Evolutionary conservation across 2,329 filamentous ascomycete genomes (phyloP), one percentile per base, ranked within the genome.

Genomic region (Seiridium unicorne): DNA sequence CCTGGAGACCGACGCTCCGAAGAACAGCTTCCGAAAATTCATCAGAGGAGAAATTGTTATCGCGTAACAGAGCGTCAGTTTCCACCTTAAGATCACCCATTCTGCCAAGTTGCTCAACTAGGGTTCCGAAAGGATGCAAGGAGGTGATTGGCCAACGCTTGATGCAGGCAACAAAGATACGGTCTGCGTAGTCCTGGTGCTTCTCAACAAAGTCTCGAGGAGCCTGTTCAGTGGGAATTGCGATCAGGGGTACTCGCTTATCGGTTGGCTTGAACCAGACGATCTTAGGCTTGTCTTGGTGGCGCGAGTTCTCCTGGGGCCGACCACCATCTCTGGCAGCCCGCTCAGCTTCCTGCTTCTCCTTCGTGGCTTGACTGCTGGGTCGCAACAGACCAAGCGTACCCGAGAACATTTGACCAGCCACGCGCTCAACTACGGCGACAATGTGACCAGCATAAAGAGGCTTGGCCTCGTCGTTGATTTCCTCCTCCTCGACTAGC

Each of bases 231-330:
- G 95, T 99, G 1, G 95, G 95, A 65, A 99, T 99, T 58, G 95
- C 95, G 75, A 99, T 99, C 66, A 99, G 83, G 55, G 95, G 95
- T 53, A 99, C 95, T 72, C 95, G 92, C 85, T 99, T 98, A 79
- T 99, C 95, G 1, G 95, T 99, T 61, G 95, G 95, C 83, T 99
- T 99, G 82, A 99, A 99, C 95, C 95, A 99, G 47, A 99, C 95
- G 77, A 99, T 99, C 87, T 99, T 99, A 64, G 95, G 95, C 79
- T 97, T 97, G 65, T 99, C 95, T 73, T 96, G 93, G 64, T 91
- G 87, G 58, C 93, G 91, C 65, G 90, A 89, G 46, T 58, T 48
- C 63, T 93, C 91, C 65, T 95, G 89, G 57, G 89, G 85, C 63
- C 90, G 88, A 58, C 79, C 84, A 63, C 93, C 94, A 73, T 98